Conservation (phyloP, 805 yeast species). For the Candida broadrunensis region DNA sequence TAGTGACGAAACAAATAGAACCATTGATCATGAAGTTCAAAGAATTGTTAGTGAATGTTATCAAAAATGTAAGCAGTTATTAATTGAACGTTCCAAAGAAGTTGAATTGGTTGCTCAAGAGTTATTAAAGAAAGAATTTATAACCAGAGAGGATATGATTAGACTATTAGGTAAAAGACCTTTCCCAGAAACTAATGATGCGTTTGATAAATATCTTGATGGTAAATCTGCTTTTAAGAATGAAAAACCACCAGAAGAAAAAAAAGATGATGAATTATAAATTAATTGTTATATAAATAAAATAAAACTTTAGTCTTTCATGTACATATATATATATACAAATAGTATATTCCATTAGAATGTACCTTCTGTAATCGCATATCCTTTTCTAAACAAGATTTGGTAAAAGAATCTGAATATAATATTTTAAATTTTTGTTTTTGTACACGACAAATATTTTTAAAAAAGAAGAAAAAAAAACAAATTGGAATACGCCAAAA, state of each 20-base stretch:
- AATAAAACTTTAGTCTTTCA: too few relatives aligned
- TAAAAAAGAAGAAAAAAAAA: too few relatives aligned
- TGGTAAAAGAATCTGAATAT: too few relatives aligned
- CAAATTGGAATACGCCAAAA: too few relatives aligned
- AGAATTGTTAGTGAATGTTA: slow-evolving; percentile 77
- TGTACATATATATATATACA: too few relatives aligned
- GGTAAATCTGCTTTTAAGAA: slow-evolving; percentile 42
- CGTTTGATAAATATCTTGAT: slow-evolving; percentile 73
- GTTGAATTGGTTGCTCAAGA: slow-evolving; percentile 87
- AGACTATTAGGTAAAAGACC: slow-evolving; percentile 87
- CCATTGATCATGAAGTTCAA: slow-evolving; percentile 81
- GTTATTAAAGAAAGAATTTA: slow-evolving; percentile 79
- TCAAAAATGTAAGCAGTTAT: slow-evolving; percentile 61
- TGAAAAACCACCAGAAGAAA: slow-evolving; percentile 25
- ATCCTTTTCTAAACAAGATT: too few relatives aligned
- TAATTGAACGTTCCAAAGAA: slow-evolving; percentile 67
- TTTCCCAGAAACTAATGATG: slow-evolving; percentile 86
- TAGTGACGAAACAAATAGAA: slow-evolving; percentile 79
- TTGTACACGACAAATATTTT: too few relatives aligned
- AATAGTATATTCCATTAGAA: too few relatives aligned
- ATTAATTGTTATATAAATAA: too few relatives aligned
- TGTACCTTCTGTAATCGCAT: too few relatives aligned
- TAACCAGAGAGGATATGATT: slow-evolving; percentile 93
- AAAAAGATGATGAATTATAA: slow-evolving; percentile 19
- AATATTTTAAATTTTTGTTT: too few relatives aligned